A percentile compares a stretch with the other conserved stretches of the same genome.
Evolutionary conservation across 139 green algal species (phyloP).

Genomic region (Yamagishiella unicocca): DNA sequence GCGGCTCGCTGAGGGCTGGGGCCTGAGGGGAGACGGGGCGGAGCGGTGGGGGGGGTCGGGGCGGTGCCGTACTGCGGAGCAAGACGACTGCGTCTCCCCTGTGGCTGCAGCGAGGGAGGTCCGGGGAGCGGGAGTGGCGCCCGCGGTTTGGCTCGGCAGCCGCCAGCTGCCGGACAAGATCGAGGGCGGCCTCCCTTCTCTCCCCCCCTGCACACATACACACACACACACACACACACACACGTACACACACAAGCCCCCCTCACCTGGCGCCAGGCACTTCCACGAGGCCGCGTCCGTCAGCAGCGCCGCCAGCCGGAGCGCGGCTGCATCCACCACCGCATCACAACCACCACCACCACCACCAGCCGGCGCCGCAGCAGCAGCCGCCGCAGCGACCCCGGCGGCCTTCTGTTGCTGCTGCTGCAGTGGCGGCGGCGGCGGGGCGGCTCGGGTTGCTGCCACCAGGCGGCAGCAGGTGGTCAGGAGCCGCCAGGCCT

Average conservation of each 20-base stretch:
- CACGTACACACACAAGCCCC: neutral
- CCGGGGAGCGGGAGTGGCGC: no score
- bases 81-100: no score
- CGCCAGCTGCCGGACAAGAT: no score
- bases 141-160: neutral
- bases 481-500: slow-evolving; percentile 52
- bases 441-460: neutral
- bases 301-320: slow-evolving; percentile 60
- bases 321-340: slow-evolving; percentile 62
- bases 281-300: slow-evolving; percentile 42
- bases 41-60: neutral
- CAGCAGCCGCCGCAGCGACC: neutral
- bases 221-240: no score
- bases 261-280: neutral
- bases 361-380: neutral
- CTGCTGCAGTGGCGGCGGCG: neutral
- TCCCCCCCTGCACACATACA: no score
- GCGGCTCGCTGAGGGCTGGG: neutral
- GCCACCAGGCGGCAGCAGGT: slow-evolving; percentile 54
- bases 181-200: no score
- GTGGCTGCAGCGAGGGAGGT: no score
- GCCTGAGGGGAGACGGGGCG: neutral
- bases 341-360: neutral
- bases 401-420: neutral
- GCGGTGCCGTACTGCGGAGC: no score